A percentile compares a stretch with the other conserved stretches of the same genome.
These are phyloP conservation scores for Fusarium bactridioides DNA, from an alignment of 2,329 filamentous ascomycete genomes.

Conservation along the genomic window DNA sequence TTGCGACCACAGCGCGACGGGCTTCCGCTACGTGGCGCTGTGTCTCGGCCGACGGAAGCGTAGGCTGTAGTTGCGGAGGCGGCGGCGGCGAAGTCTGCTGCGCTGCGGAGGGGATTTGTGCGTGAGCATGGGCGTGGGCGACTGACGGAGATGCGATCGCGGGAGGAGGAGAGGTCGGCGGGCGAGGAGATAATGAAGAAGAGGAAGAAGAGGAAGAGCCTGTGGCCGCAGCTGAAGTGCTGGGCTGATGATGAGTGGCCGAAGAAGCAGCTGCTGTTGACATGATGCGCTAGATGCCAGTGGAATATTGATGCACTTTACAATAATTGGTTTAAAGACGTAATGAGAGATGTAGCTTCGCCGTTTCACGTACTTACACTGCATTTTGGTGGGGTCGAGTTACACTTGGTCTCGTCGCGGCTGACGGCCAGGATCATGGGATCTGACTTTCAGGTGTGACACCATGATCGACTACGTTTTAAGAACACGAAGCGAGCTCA, in stretches of 20 bases:
- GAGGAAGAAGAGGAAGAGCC: slow-evolving; percentile 32
- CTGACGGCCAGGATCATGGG: slow-evolving; percentile 30
- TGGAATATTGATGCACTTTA: background rate
- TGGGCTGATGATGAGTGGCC: slow-evolving; percentile 8
- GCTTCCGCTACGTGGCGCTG: slow-evolving; percentile 63
- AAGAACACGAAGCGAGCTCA: background rate
- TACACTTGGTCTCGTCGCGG: slow-evolving; percentile 30
- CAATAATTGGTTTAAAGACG: background rate
- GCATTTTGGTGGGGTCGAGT: slow-evolving; percentile 32
- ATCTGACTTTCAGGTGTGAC: slow-evolving; percentile 1
- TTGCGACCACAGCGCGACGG: slow-evolving; percentile 66
- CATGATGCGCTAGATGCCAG: slow-evolving; percentile 11
- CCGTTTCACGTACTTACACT: slow-evolving; percentile 25
- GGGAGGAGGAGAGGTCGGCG: slow-evolving; percentile 38
- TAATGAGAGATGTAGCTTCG: slow-evolving; percentile 12
- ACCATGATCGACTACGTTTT: background rate
- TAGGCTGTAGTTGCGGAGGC: slow-evolving; percentile 43
- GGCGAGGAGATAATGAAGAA: slow-evolving; percentile 33
- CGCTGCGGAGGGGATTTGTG: slow-evolving; percentile 16
- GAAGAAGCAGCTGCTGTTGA: slow-evolving; percentile 12
- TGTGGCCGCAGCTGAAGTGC: slow-evolving; percentile 7
- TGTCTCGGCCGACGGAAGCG: slow-evolving; percentile 52
- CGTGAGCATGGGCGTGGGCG: slow-evolving; percentile 32
- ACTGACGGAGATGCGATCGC: slow-evolving; percentile 36
- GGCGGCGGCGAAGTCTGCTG: slow-evolving; percentile 23